Base-by-base conservation (phyloP, 2,329 filamentous ascomycete genomes). In the Penicillium sp. region DNA sequence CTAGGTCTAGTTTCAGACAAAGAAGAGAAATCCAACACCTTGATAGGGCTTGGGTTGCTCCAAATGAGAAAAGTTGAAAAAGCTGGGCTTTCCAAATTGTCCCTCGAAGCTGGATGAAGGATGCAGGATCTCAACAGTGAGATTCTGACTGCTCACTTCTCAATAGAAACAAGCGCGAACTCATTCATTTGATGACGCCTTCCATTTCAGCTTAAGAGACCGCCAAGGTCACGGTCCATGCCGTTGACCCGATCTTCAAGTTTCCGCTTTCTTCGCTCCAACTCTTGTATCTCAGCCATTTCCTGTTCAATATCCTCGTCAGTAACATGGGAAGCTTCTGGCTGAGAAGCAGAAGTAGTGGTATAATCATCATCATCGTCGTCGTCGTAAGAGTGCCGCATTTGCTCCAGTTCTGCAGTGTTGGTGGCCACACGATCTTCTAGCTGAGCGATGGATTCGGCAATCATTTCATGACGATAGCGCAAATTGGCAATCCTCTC, bases 341-440 rank as follows among this genome's bases (percentile, higher is more conserved):
- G 38, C 4, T 58, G 50, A 2, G 47, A 25, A n/a, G 52, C 46
- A 4, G 51, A 50, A 1, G 67, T 60, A 2, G 73, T 69, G 2
- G 76, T 72, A 3, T 72, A 5, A n/a, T 27, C 6, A n/a, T 27
- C 66, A 9, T 80, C 73, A 1, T 75, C 73, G 1, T 75, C 73
- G 26, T 78, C 72, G 11, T 71, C 71, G 30, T 70, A 73, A 2
- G 69, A 68, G 13, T 67, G 62, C 51, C 88, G 88, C 73, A 90
- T 80, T 40, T 74, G 74, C 41, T 82, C 80, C 45, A 96, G 61
- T 53, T 87, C 78, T 41, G 78, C 75, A 8, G 79, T 74, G 66
- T 95, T 90, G 56, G 84, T 80, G 6, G 79, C 76, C 1, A 96
- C 85, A 37, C 82, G 80, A 9, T 74, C 73, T 66, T 96, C 89